Conservation (phyloP, 1,139 yeast genomes). For the Ogataea hybrid region DNA sequence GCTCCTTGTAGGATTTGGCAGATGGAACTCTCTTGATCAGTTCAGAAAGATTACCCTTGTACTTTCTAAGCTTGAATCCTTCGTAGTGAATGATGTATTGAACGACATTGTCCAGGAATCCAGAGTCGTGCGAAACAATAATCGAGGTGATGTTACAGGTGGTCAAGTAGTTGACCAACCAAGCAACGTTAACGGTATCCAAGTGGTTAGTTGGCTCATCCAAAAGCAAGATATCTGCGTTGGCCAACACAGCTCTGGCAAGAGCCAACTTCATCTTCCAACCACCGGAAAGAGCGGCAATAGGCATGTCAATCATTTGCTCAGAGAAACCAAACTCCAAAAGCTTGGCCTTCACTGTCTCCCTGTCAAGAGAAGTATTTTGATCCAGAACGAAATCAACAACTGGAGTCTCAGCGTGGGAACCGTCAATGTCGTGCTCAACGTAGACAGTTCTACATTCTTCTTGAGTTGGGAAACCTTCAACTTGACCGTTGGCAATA, state of each 20-base stretch:
- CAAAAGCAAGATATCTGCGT: slow-evolving; percentile 95
- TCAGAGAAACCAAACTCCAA: slow-evolving; percentile 89
- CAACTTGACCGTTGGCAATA: slow-evolving; percentile 99
- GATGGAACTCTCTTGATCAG: slow-evolving; percentile 98
- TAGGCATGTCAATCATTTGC: slow-evolving; percentile 89
- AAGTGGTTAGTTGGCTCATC: slow-evolving; percentile 99
- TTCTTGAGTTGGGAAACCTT: slow-evolving; percentile 98
- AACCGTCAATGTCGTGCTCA: slow-evolving; percentile 99
- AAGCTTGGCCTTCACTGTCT: slow-evolving; percentile 69
- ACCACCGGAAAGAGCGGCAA: slow-evolving; percentile 98
- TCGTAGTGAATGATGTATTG: slow-evolving; percentile 99
- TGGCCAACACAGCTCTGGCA: slow-evolving; percentile 98
- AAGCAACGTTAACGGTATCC: slow-evolving; percentile 98
- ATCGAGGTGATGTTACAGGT: slow-evolving; percentile 98
- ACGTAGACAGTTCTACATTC: slow-evolving; percentile 99
- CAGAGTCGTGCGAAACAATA: slow-evolving; percentile 99
- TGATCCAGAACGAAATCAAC: slow-evolving; percentile 81
- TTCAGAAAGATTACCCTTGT: slow-evolving; percentile 99
- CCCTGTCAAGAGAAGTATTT: slow-evolving; percentile 65
- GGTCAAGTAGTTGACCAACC: slow-evolving; percentile 98
- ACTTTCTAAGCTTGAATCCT: slow-evolving; percentile 99
- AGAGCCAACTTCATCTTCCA: slow-evolving; percentile 99
- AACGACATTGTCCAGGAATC: slow-evolving; percentile 96
- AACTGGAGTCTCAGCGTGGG: slow-evolving; percentile 94
- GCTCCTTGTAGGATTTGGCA: slow-evolving; percentile 97